Base-by-base conservation (phyloP, 129 eudicot species). In the Oenanthe sinensis region DNA sequence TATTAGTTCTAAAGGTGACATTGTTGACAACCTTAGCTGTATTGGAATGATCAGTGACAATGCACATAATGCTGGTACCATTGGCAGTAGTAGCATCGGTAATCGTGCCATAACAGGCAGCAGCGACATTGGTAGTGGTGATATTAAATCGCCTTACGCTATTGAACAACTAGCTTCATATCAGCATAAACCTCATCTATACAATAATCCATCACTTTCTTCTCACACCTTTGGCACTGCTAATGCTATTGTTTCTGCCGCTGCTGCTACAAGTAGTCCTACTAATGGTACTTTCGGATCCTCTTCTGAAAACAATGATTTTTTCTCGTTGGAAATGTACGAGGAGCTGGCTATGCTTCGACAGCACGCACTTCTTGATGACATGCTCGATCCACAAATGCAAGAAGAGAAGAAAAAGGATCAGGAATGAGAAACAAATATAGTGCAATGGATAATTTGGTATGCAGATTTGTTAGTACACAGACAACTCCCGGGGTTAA, bases 311-410 rank as follows among this genome's bases (percentile, higher is more conserved):
- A 89, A 84, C 70, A 81, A 81, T 6, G 30, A 13, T 39, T 78
- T 83, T 78, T 82, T 76, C 80, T 84, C 91, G 47, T 62, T 85
- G 30, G 70, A 88, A 49, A 46, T 88, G 9, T 60, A 86, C 44
- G 39, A 87, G 75, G 20, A 89, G 75, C 68, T 60, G 30, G 19
- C 75, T 63, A 49, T 87, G 82, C 75, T 79, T 28, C 81, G 89
- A 47, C 97, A 91, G 79, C 87, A 93, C 79, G 98, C 93, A 19
- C 93, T 93, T 77, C 96, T 93, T 75, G 90, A 91, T 79, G 98
- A 93, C 75, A 88, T 93, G 58, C 74, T 93, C 46, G 47, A 28
- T 70, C 90, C 90, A 10, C 82, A 83, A 82, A 89, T 91, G 83
- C 81, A 84, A 24, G 83, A 79, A 81, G 92, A 86, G 45, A 88